phyloP scores from a whole-genome alignment of 2,329 filamentous ascomycete genomes.

The Trichoderma atrobrunneum region DNA sequence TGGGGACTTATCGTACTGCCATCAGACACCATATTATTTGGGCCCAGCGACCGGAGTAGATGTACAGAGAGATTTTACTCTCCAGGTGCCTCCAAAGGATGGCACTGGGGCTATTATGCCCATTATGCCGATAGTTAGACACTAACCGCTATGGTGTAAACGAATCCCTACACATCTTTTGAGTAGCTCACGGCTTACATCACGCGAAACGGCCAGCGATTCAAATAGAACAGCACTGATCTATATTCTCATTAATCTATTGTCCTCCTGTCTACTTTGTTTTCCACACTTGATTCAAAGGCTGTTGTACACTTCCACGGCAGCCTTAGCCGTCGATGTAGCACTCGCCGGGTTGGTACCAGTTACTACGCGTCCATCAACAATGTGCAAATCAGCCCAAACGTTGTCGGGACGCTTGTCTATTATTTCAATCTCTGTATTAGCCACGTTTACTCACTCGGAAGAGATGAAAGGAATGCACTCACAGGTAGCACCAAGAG shows the following conservation, averaged over 20 bases:
- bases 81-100: no score
- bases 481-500: neutral
- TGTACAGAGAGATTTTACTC: neutral
- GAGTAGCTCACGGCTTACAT: neutral
- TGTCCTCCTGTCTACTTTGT: neutral
- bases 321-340: neutral
- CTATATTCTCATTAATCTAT: neutral
- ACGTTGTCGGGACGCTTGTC: neutral
- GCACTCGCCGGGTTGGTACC: neutral
- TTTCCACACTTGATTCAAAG: neutral
- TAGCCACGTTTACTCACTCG: neutral
- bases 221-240: neutral
- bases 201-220: neutral
- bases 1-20: conserved; percentile 1
- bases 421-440: neutral
- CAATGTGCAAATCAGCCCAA: neutral
- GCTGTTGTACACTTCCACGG: neutral
- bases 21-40: conserved; percentile 14
- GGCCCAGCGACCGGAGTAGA: neutral
- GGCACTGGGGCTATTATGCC: no score
- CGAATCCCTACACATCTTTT: no score
- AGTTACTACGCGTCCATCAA: neutral
- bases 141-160: no score
- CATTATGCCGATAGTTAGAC: no score
- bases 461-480: neutral